phyloP scores from a whole-genome alignment of 2,329 filamentous ascomycete genomes.

The Seiridium unicorne region DNA sequence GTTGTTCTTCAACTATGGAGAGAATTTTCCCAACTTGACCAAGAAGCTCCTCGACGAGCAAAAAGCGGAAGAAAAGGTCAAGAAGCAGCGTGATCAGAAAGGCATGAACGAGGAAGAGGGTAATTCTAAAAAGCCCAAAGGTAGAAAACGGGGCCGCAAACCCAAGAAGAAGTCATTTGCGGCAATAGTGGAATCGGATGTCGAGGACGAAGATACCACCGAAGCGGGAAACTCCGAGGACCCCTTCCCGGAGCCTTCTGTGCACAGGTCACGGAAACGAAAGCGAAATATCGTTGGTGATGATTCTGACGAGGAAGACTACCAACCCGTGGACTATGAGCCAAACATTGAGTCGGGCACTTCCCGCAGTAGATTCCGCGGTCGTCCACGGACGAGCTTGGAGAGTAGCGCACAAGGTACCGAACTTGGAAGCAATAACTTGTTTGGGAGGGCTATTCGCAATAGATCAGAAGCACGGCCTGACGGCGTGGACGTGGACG shows the following conservation, averaged over 20 bases:
- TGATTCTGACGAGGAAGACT: conserved; percentile 25
- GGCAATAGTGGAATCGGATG: conserved; percentile 22
- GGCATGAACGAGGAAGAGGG: conserved; percentile 12
- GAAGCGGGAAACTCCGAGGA: conserved; percentile 18
- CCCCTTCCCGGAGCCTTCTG: neutral
- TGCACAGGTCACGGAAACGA: conserved; percentile 19
- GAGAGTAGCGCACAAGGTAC: conserved; percentile 15
- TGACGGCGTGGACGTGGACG: no score
- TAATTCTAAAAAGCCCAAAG: conserved; percentile 18
- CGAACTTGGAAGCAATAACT: neutral
- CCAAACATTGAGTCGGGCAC: conserved; percentile 20
- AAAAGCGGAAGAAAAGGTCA: conserved; percentile 26
- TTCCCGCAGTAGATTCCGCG: conserved; percentile 11
- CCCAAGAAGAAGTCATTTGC: conserved; percentile 29
- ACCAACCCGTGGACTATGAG: conserved; percentile 18
- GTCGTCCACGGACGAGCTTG: conserved; percentile 13
- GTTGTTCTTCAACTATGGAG: conserved; percentile 79
- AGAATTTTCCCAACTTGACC: conserved; percentile 62
- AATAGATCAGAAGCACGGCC: no score
- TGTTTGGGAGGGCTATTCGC: no score
- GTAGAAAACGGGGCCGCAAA: conserved; percentile 24
- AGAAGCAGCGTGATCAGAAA: conserved; percentile 14
- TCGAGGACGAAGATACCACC: conserved; percentile 20
- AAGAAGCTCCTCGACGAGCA: conserved; percentile 48
- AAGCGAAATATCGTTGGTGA: conserved; percentile 19